Percentiles rank a stretch among this genome's conserved stretches.
Evolutionary conservation across 2,329 filamentous ascomycete species (phyloP).

Genomic region (Claviceps fusiformis): DNA sequence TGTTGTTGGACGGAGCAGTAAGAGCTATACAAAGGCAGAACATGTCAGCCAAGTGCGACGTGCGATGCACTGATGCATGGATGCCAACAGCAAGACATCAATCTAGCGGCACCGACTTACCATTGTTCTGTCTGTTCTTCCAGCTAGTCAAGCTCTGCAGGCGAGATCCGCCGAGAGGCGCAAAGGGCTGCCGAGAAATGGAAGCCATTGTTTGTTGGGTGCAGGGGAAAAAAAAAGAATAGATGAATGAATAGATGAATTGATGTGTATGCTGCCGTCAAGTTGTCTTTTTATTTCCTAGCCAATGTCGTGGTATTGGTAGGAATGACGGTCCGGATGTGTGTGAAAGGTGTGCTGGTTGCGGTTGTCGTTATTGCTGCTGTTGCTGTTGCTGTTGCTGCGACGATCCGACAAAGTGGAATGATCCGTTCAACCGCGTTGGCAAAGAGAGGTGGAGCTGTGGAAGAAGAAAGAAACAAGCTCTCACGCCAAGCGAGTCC

Average conservation of each 20-base stretch:
- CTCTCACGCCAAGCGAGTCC: not conserved
- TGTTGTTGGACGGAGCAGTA: constrained; percentile 24
- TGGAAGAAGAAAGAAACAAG: not conserved
- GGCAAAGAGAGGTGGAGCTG: too few relatives aligned
- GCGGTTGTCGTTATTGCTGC: too few relatives aligned
- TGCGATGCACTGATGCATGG: not conserved
- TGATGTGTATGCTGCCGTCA: not conserved
- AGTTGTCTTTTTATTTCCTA: too few relatives aligned
- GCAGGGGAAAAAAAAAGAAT: not conserved
- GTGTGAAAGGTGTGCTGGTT: too few relatives aligned
- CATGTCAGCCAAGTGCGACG: not conserved
- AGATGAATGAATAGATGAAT: too few relatives aligned
- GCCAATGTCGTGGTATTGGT: too few relatives aligned
- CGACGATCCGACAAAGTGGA: too few relatives aligned
- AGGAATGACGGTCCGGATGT: too few relatives aligned
- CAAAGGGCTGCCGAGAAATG: constrained; percentile 58
- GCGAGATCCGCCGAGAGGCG: constrained; percentile 54
- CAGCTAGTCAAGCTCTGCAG: constrained; percentile 59
- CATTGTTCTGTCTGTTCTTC: constrained; percentile 61
- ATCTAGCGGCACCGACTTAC: constrained; percentile 31
- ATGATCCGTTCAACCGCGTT: too few relatives aligned
- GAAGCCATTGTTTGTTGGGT: constrained; percentile 33
- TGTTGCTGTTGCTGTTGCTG: too few relatives aligned
- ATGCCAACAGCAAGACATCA: not conserved
- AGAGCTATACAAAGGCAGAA: constrained; percentile 18